Evolutionary conservation across 2,329 filamentous ascomycete genomes (phyloP).

Genomic region (Ophiosphaerella narmari): DNA sequence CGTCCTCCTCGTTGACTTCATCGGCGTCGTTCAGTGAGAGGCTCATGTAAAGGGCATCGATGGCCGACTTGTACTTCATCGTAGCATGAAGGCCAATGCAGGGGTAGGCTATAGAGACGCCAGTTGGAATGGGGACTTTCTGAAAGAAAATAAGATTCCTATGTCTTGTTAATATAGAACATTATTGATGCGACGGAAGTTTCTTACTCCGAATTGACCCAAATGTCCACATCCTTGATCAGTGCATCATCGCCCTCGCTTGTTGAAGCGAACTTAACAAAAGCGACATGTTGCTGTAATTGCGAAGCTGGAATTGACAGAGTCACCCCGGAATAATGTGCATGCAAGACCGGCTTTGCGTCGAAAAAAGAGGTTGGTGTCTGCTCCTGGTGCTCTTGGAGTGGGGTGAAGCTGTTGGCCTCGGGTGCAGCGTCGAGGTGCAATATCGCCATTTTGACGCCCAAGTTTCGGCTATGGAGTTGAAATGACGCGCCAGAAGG

Average conservation of each 20-base stretch:
- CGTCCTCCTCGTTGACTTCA: conserved; percentile 63
- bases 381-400: conserved; percentile 71
- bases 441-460: conserved; percentile 40
- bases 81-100: conserved; percentile 76
- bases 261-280: conserved; percentile 50
- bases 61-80: conserved; percentile 57
- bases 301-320: conserved; percentile 63
- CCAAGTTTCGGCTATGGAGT: neutral
- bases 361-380: conserved; percentile 75
- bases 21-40: conserved; percentile 57
- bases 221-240: conserved; percentile 51
- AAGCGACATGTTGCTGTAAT: conserved; percentile 53
- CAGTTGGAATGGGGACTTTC: conserved; percentile 55
- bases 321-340: conserved; percentile 61
- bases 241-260: conserved; percentile 33
- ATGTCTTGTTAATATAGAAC: conserved; percentile 1
- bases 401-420: conserved; percentile 63
- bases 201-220: conserved; percentile 53
- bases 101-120: conserved; percentile 74
- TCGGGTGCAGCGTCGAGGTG: conserved; percentile 64
- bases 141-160: conserved; percentile 69
- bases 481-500: neutral
- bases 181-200: neutral
- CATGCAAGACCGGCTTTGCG: conserved; percentile 72
- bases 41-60: conserved; percentile 45